These are phyloP conservation scores for Cercospora sp. DNA, from an alignment of 2,329 filamentous ascomycete genomes.

Conservation along the genomic window DNA sequence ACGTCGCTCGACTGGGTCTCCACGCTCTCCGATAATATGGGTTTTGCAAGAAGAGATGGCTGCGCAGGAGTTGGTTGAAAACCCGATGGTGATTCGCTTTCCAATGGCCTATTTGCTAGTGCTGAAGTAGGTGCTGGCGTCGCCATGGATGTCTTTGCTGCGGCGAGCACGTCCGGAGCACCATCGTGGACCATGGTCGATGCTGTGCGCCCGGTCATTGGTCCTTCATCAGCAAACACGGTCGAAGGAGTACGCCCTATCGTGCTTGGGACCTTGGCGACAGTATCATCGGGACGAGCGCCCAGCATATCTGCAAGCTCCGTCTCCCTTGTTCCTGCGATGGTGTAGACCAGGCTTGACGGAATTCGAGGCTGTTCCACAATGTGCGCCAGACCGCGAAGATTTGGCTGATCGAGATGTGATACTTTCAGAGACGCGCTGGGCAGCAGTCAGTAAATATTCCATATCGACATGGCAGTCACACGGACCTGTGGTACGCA, in stretches of 20 bases:
- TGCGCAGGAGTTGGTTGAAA: not conserved
- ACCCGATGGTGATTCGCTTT: not conserved
- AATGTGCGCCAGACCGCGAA: conserved; percentile 2
- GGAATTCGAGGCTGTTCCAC: conserved; percentile 17
- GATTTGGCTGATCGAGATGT: conserved; percentile 19
- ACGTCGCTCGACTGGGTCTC: conserved; percentile 30
- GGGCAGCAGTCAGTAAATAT: conserved; percentile 12
- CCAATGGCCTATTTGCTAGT: not conserved
- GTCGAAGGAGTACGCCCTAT: conserved; percentile 14
- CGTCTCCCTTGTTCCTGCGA: not conserved
- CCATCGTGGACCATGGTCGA: conserved; percentile 8
- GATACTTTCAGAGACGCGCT: conserved; percentile 29
- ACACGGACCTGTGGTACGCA: conserved; percentile 43
- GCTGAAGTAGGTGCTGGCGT: conserved; percentile 15
- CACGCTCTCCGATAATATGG: conserved; percentile 11
- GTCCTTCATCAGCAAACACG: not conserved
- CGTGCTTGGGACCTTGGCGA: conserved; percentile 9
- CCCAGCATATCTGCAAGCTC: conserved; percentile 5
- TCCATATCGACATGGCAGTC: not conserved
- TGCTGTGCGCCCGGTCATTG: conserved; percentile 7
- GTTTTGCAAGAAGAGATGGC: not conserved
- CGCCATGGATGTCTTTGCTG: not conserved
- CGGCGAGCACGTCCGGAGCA: not conserved
- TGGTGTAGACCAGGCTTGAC: conserved; percentile 15
- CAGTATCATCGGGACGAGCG: not conserved